Evolutionary conservation across 2,329 filamentous ascomycete species (phyloP).

Genomic region (Aspergillus thermomutatus): DNA sequence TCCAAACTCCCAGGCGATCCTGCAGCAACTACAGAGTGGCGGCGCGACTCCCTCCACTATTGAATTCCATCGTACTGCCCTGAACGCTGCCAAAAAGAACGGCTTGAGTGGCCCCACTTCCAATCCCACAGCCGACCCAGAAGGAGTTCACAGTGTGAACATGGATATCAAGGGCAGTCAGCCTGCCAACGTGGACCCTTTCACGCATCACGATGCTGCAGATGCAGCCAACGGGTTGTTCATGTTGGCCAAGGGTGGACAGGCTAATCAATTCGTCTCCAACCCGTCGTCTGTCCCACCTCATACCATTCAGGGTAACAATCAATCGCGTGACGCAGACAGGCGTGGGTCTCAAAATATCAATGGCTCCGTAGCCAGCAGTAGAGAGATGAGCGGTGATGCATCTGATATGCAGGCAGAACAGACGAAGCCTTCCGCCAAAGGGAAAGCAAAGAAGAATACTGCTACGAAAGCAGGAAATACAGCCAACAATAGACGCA

Average conservation of each 20-base stretch:
- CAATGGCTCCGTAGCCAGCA: constrained; percentile 53
- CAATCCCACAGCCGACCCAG: constrained; percentile 39
- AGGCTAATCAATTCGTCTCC: constrained; percentile 53
- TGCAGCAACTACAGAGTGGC: constrained; percentile 73
- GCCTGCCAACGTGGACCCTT: constrained; percentile 60
- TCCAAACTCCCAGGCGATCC: constrained; percentile 79
- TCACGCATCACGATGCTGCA: constrained; percentile 83
- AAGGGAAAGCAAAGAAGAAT: constrained; percentile 68
- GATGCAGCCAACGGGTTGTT: constrained; percentile 94
- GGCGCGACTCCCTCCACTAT: constrained; percentile 84
- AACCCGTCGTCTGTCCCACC: constrained; percentile 51
- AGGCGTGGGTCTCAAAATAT: constrained; percentile 40
- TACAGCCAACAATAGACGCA: constrained; percentile 66
- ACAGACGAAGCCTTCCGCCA: constrained; percentile 61
- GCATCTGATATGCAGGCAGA: constrained; percentile 70
- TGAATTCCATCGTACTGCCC: constrained; percentile 90
- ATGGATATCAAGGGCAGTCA: constrained; percentile 43
- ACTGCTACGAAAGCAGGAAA: constrained; percentile 45
- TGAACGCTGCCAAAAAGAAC: constrained; percentile 69
- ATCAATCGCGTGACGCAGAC: constrained; percentile 46
- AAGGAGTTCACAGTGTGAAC: constrained; percentile 35
- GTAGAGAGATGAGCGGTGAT: constrained; percentile 66
- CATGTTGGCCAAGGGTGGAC: constrained; percentile 70
- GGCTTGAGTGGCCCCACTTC: constrained; percentile 44
- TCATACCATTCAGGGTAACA: constrained; percentile 52